Evolutionary conservation across 495 filamentous ascomycete species (phyloP), one percentile per base, ranked within the genome.

Genomic region (Melanomma pulvis-pyrius): DNA sequence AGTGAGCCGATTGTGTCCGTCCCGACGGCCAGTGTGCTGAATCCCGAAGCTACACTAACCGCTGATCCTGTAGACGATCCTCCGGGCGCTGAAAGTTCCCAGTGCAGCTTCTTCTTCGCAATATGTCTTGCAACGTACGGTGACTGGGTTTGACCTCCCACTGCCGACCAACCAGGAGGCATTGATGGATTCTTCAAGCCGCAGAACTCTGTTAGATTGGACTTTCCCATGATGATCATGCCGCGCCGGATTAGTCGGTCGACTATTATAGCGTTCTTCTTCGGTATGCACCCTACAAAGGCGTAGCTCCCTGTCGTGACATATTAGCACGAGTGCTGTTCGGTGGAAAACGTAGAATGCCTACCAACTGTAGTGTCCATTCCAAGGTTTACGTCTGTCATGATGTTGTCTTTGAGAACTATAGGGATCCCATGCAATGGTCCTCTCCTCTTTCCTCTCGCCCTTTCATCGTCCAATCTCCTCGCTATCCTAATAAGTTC

Each of bases 351-450:
- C 19, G 7, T 12, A 12, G 13, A 44, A 44, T 49, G 61, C 67
- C 8, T 36, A 69, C 69, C 70, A 46, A 73, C 70, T 55, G 71
- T 73, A 5, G 71, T 73, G 29, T 71, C 71, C 71, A 73, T 71
- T 29, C 71, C 71, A n/a, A 73, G 36, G 62, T 58, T 68, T 12
- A 34, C 55, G 30, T 73, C 68, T n/a, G 71, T 73, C 68, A 71
- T 71, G 49, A 73, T 71, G 54, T 73, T 73, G 48, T 73, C 71
- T 39, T 81, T 79, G 22, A 78, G 9, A 19, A 81, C 67, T 26
- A 81, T 73, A 5, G 78, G 79, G 53, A 80, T 78, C 30, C 79
- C 79, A 67, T 80, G 79, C 22, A 81, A 59, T n/a, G 74, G 70
- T 17, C 77, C 65, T 36, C 77, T 71, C 51, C 68, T 61, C 46